Conservation (phyloP, 2,329 filamentous ascomycete genomes). For the Monilinia laxa region DNA sequence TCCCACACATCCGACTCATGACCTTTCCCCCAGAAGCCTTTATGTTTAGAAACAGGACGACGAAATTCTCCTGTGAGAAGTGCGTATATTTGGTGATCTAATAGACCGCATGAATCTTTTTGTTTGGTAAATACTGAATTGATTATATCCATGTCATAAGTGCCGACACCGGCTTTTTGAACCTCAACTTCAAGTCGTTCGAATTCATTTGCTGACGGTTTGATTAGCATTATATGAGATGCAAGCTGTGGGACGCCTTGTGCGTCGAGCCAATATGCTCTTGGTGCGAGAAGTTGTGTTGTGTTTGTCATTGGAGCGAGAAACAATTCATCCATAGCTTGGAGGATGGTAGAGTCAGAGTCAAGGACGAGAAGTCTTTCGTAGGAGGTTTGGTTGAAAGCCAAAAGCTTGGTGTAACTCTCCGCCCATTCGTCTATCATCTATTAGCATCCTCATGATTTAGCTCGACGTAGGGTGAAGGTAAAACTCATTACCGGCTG, state of each 20-base stretch:
- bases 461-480: background rate
- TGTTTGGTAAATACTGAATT: slow-evolving; percentile 31
- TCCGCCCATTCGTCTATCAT: slow-evolving; percentile 31
- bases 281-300: slow-evolving; percentile 50
- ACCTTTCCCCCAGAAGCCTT: slow-evolving; percentile 48
- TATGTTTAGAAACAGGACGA: slow-evolving; percentile 46
- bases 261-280: slow-evolving; percentile 57
- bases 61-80: slow-evolving; percentile 59
- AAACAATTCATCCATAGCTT: slow-evolving; percentile 60
- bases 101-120: slow-evolving; percentile 47
- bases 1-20: slow-evolving; percentile 46
- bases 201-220: slow-evolving; percentile 54
- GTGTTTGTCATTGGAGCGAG: slow-evolving; percentile 52
- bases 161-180: slow-evolving; percentile 27
- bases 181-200: slow-evolving; percentile 39
- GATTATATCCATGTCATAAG: slow-evolving; percentile 61
- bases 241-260: slow-evolving; percentile 48
- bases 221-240: slow-evolving; percentile 57
- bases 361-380: slow-evolving; percentile 31
- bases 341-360: slow-evolving; percentile 34
- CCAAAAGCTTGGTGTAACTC: slow-evolving; percentile 66
- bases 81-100: slow-evolving; percentile 57
- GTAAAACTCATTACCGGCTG: slow-evolving; percentile 42
- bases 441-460: slow-evolving; percentile 3
- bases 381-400: slow-evolving; percentile 67